A percentile compares a stretch with the other conserved stretches of the same genome.
phyloP scores from a whole-genome alignment of 106 monocot genomes.

The Triglochin maritima region DNA sequence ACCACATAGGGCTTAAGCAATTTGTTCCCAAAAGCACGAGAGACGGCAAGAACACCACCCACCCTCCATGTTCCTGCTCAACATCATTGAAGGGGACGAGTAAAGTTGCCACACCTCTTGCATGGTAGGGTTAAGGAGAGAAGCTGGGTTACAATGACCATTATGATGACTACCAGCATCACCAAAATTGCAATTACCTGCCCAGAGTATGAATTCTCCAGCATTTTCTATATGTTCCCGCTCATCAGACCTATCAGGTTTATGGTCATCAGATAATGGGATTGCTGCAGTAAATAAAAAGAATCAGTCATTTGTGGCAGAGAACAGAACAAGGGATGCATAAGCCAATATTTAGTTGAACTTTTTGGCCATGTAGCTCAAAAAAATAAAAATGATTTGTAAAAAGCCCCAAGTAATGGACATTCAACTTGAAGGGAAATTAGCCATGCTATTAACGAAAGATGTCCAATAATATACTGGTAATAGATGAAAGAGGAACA shows the following conservation, averaged over 20 bases:
- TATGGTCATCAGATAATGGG: conserved; percentile 62
- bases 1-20: conserved; percentile 7
- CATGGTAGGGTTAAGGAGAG: background rate
- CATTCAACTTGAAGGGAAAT: too few species aligned
- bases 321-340: background rate
- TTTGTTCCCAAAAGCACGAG: conserved; percentile 16
- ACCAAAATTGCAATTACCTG: conserved; percentile 23
- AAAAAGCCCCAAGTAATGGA: too few species aligned
- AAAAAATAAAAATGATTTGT: too few species aligned
- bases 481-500: background rate
- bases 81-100: background rate
- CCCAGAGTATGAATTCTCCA: conserved; percentile 55
- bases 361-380: too few species aligned
- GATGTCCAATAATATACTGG: too few species aligned
- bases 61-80: conserved; percentile 15
- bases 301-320: background rate
- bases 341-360: too few species aligned
- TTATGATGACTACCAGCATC: too few species aligned
- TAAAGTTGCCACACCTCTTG: background rate
- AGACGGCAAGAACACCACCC: conserved; percentile 19
- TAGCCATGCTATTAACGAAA: too few species aligned
- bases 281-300: conserved; percentile 26
- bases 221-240: conserved; percentile 52
- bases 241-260: conserved; percentile 69
- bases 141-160: too few species aligned